Base-by-base conservation (phyloP, 352 stramenopile species). In the Pythium vanterpoolii region DNA sequence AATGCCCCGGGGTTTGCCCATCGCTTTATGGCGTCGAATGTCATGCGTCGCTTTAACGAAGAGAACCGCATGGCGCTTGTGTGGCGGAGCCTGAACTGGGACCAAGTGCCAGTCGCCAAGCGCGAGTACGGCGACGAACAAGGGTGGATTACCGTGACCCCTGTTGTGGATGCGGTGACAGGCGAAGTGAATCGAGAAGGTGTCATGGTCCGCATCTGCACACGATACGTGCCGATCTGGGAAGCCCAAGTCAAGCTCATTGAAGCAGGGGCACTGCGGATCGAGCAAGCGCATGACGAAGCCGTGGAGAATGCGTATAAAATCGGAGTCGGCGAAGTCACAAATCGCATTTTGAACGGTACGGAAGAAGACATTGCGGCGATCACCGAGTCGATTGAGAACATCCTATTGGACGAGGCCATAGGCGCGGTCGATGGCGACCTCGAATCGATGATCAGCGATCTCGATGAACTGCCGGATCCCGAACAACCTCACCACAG, bases 381-480 rank as follows among this genome's bases (percentile, higher is more conserved):
- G n/a, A 66, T 66, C 40, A 60, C 50, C 42, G 58, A 64, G 31
- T 42, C 57, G 21, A 46, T 64, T 24, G 57, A 64, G 49, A 64
- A 53, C 23, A 59, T 64, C 31, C 30, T 64, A 10, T 42, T 64
- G 47, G 57, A 64, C 28, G 57, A 64, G 16, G 45, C 60, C 4
- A 51, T 67, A 19, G 60, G 50, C 33, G 34, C 58, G 24, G 45
- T 16, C 1, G 51, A 60, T 6, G 50, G 53, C 14, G 36, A 55
- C 30, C 30, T 60, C 8, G 58, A 44, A 26, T 33, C 19, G 3
- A 48, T 66, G 40, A 46, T 60, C 18, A 42, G 50, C 1, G 56
- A 56, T 24, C 45, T 62, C 5, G 34, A 45, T 2, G 21, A 13
- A 13, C 11, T 36, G 19, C 19, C 24, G 30, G 23, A 9, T n/a